Percentiles rank a stretch among this genome's conserved stretches.
Conservation (phyloP, 768 basidiomycete species). For the Tulasnella calospora region DNA sequence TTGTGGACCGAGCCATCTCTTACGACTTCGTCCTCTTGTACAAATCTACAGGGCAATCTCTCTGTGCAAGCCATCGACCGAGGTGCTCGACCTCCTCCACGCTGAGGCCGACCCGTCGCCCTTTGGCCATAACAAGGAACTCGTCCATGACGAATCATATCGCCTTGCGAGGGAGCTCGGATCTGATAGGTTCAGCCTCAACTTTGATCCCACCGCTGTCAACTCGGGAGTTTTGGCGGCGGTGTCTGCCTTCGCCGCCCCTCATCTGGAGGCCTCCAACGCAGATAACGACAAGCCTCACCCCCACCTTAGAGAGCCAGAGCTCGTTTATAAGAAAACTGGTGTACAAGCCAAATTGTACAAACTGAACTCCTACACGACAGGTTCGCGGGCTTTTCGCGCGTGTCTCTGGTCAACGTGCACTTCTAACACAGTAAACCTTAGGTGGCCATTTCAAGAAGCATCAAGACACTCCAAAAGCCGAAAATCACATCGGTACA, state of each 20-base stretch:
- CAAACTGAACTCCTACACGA: conserved; percentile 8
- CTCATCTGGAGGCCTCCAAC: neutral
- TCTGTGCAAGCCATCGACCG: neutral
- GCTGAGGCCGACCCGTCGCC: neutral
- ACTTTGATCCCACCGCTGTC: neutral
- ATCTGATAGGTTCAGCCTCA: neutral
- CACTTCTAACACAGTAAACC: neutral
- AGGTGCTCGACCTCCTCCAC: conserved; percentile 2
- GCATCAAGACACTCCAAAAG: conserved; percentile 48
- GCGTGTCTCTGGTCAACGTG: neutral
- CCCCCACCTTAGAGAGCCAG: neutral
- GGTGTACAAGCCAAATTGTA: conserved; percentile 16
- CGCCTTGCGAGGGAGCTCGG: neutral
- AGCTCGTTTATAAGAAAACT: neutral
- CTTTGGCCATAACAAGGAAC: neutral
- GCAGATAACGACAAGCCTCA: neutral
- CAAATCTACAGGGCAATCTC: neutral
- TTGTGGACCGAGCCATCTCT: no score
- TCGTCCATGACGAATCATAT: neutral
- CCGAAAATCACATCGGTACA: conserved; percentile 48
- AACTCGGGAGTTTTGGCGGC: neutral
- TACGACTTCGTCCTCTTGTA: no score
- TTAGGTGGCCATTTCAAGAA: conserved; percentile 47
- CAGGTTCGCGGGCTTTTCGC: neutral
- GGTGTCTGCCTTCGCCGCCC: neutral